Conservation (phyloP, 2,329 filamentous ascomycete genomes). For the Alternaria sp. region DNA sequence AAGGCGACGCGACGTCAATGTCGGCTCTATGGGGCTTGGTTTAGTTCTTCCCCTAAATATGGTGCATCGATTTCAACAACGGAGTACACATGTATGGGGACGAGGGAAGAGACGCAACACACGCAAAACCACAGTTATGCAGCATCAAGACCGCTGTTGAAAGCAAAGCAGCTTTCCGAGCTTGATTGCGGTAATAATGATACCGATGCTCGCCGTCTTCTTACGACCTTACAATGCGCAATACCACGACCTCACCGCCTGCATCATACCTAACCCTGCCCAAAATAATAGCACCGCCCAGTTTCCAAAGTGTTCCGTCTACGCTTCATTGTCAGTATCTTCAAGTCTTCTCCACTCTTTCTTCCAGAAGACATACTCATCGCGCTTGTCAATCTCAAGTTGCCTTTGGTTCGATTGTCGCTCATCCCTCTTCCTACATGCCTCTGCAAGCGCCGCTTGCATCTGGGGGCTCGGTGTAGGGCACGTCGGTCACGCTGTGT, state of each 20-base stretch:
- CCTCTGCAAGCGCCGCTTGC: neutral
- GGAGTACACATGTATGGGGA: neutral
- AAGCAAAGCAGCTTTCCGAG: neutral
- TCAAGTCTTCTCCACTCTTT: neutral
- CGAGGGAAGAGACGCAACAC: neutral
- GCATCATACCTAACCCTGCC: neutral
- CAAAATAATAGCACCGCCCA: no score
- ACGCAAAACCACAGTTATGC: neutral
- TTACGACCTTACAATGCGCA: neutral
- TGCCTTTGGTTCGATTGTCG: neutral
- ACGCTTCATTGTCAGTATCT: neutral
- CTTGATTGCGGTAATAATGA: neutral
- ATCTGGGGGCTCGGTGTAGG: neutral
- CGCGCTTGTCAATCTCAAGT: neutral
- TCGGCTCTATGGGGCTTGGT: no score
- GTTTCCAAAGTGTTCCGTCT: neutral
- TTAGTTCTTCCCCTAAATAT: fast-evolving
- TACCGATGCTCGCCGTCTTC: neutral
- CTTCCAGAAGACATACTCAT: neutral
- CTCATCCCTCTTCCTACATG: neutral
- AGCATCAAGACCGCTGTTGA: neutral
- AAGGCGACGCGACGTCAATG: neutral
- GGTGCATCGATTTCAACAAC: neutral
- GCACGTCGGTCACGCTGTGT: neutral
- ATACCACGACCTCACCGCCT: neutral